Percentiles rank a stretch among this genome's conserved stretches.
These are phyloP conservation scores for Lipomyces japonicus DNA, from an alignment of 805 yeast genomes.

Conservation along the genomic window DNA sequence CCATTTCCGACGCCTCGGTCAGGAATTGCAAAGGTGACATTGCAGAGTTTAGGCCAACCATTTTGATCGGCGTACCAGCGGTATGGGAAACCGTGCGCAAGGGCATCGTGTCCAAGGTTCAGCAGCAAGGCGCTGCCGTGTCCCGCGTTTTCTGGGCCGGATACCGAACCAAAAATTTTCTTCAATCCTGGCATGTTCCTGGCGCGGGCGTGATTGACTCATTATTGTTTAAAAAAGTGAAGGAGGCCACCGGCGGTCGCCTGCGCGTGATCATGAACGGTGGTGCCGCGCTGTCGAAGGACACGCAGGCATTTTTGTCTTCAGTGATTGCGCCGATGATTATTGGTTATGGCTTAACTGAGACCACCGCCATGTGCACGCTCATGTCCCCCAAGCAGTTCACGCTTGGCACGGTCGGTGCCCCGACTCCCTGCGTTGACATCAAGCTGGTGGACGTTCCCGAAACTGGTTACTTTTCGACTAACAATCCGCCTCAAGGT, in stretches of 20 bases:
- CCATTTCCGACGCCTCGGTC: slow-evolving; percentile 76
- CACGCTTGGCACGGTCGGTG: slow-evolving; percentile 77
- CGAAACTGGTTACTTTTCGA: slow-evolving; percentile 84
- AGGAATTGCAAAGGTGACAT: slow-evolving; percentile 86
- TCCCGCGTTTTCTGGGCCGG: slow-evolving; percentile 91
- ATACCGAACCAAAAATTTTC: slow-evolving; percentile 63
- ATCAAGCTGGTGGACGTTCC: slow-evolving; percentile 86
- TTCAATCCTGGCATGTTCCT: slow-evolving; percentile 67
- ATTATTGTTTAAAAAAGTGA: slow-evolving; percentile 78
- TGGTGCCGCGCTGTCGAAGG: slow-evolving; percentile 81
- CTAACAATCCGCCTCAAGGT: slow-evolving; percentile 75
- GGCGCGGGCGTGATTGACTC: slow-evolving; percentile 65
- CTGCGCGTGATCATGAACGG: slow-evolving; percentile 75
- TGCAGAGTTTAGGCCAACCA: slow-evolving; percentile 78
- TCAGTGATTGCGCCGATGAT: slow-evolving; percentile 79
- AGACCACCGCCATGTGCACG: slow-evolving; percentile 85
- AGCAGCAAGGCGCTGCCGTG: slow-evolving; percentile 56
- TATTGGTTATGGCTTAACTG: slow-evolving; percentile 94
- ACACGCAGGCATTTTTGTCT: slow-evolving; percentile 71
- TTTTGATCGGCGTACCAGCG: slow-evolving; percentile 98
- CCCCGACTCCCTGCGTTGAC: slow-evolving; percentile 75
- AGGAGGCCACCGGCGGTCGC: slow-evolving; percentile 92
- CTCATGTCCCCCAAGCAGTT: slow-evolving; percentile 61
- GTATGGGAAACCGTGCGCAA: slow-evolving; percentile 96
- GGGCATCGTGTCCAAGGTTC: slow-evolving; percentile 78